Evolutionary conservation across 2,329 filamentous ascomycete species (phyloP).

Genomic region (Verticillium zaregamsianum): DNA sequence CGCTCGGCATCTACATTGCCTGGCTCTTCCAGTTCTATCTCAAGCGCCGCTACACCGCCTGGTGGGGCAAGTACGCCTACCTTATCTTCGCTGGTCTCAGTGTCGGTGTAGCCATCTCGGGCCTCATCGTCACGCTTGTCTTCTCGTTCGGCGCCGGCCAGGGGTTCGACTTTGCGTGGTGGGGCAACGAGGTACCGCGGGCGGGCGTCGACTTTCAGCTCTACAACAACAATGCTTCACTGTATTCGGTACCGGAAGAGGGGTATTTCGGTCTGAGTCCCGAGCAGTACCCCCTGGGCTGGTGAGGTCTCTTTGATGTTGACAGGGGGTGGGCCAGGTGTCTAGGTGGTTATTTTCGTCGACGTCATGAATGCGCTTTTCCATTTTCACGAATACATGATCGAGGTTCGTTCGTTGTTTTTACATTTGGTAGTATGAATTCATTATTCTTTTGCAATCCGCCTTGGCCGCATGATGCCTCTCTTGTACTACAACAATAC

Average conservation of each 20-base stretch:
- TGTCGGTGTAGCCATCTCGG: constrained; percentile 36
- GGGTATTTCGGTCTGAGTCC: constrained; percentile 11
- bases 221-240: constrained; percentile 13
- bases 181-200: constrained; percentile 31
- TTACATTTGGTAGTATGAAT: no score
- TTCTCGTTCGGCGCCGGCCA: constrained; percentile 16
- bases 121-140: constrained; percentile 33
- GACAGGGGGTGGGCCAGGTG: background rate
- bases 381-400: no score
- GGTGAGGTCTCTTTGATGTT: constrained; percentile 2
- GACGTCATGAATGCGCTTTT: no score
- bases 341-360: no score
- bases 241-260: constrained; percentile 8
- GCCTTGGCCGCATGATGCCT: no score
- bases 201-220: constrained; percentile 15
- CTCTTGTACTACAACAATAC: no score
- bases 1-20: constrained; percentile 33
- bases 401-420: no score
- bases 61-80: constrained; percentile 45
- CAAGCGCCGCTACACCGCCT: constrained; percentile 30
- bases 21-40: constrained; percentile 41
- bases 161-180: constrained; percentile 33
- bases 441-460: no score
- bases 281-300: constrained; percentile 10
- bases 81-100: constrained; percentile 36